Percentiles rank a stretch among this genome's conserved stretches.
These are phyloP conservation scores for Colletotrichum abscissum DNA, from an alignment of 2,329 filamentous ascomycete genomes.

Conservation along the genomic window DNA sequence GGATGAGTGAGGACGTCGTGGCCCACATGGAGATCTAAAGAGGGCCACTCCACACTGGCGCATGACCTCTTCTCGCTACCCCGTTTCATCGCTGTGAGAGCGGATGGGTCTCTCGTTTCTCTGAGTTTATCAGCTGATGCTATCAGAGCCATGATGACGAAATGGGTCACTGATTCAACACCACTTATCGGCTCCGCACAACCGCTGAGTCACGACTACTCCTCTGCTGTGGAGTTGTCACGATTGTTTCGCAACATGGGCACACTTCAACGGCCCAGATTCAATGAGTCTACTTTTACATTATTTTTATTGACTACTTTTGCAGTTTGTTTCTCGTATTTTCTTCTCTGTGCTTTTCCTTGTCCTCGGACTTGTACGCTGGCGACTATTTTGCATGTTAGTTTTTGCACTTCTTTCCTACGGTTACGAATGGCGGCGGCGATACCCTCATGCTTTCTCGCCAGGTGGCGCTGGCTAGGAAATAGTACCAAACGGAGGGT, in stretches of 20 bases:
- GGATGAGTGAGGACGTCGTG: constrained; percentile 73
- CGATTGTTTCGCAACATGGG: neutral
- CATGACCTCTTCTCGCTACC: constrained; percentile 20
- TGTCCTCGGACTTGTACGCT: constrained; percentile 11
- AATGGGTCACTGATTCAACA: constrained; percentile 32
- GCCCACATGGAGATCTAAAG: constrained; percentile 70
- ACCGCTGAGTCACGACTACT: constrained; percentile 7
- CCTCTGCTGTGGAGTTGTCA: neutral
- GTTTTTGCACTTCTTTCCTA: neutral
- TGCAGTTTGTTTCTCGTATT: neutral
- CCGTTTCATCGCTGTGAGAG: constrained; percentile 28
- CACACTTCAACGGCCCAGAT: constrained; percentile 21
- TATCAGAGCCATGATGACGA: constrained; percentile 25
- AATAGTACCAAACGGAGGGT: constrained; percentile 10
- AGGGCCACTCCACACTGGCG: constrained; percentile 29
- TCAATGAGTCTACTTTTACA: neutral
- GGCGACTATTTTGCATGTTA: neutral
- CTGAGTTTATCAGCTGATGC: constrained; percentile 1
- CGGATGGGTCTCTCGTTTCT: constrained; percentile 15
- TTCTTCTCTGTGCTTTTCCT: neutral
- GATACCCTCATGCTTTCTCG: constrained; percentile 35
- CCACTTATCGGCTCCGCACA: constrained; percentile 24
- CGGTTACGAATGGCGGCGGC: constrained; percentile 8
- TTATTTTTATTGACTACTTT: neutral
- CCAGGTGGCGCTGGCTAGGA: constrained; percentile 35